Conservation (phyloP, 768 basidiomycete genomes). For the Fistulinella prunicolor region DNA sequence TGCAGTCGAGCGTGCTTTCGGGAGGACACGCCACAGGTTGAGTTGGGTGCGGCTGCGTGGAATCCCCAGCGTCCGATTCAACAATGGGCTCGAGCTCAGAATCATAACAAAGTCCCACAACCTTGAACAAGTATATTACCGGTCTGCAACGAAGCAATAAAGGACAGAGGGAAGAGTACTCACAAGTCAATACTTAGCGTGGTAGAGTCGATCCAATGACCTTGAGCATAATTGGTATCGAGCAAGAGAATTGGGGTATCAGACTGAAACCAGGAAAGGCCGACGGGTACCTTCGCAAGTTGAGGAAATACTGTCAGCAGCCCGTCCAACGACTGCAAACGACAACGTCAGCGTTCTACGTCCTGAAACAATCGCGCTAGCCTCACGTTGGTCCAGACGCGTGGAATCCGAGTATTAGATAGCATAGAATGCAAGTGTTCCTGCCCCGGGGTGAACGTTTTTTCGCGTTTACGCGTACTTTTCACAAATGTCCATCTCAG, state of each 20-base stretch:
- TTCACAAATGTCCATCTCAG: slow-evolving; percentile 22
- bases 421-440: background rate
- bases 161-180: slow-evolving; percentile 2
- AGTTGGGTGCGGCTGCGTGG: background rate
- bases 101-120: slow-evolving; percentile 24
- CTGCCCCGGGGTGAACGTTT: background rate
- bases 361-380: background rate
- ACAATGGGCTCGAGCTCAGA: slow-evolving; percentile 17
- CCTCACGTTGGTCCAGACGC: slow-evolving; percentile 31
- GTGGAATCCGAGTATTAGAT: slow-evolving; percentile 10
- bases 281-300: slow-evolving; percentile 16
- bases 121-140: slow-evolving; percentile 8
- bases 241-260: slow-evolving; percentile 28
- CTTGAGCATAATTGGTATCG: slow-evolving; percentile 2
- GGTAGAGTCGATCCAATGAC: slow-evolving; percentile 19
- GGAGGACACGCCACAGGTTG: background rate
- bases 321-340: slow-evolving; percentile 20
- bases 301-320: slow-evolving; percentile 24
- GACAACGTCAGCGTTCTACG: background rate
- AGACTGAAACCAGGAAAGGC: slow-evolving; percentile 28
- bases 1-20: background rate
- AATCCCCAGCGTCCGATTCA: background rate
- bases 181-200: slow-evolving; percentile 23
- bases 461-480: background rate
- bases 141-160: background rate